phyloP scores from a whole-genome alignment of 1,284 basidiomycete genomes.

The Cronartium quercuum region DNA sequence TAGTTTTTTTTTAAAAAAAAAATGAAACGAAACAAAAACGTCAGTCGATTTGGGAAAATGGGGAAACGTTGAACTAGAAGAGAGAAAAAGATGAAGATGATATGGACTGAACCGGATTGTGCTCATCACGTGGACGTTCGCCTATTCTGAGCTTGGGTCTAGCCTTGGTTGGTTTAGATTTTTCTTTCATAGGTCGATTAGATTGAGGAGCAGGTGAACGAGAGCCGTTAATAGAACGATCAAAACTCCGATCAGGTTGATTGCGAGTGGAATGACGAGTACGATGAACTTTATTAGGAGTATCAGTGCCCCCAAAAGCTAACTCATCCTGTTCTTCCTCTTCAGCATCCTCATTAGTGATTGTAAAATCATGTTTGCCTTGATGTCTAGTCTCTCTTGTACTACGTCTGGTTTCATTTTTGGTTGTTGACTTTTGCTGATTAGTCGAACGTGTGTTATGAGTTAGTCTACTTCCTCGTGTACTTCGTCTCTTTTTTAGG shows the following conservation, averaged over 20 bases:
- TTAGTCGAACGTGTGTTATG: background rate
- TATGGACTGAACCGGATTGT: constrained; percentile 13
- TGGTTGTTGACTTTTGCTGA: background rate
- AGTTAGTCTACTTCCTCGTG: background rate
- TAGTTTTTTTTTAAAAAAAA: too few relatives aligned
- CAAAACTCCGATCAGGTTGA: background rate
- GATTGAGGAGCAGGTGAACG: background rate
- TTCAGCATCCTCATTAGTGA: background rate
- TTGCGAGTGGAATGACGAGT: background rate
- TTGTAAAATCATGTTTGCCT: constrained; percentile 22
- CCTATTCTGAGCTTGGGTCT: constrained; percentile 6
- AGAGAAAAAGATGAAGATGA: background rate
- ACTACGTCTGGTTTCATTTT: constrained; percentile 13
- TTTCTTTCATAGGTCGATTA: background rate
- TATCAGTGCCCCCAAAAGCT: background rate
- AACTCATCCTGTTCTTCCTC: background rate
- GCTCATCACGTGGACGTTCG: constrained; percentile 20
- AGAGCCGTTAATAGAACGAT: background rate
- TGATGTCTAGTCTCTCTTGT: constrained; percentile 21
- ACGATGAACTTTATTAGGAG: background rate
- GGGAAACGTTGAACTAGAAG: background rate
- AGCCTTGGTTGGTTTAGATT: constrained; percentile 3
- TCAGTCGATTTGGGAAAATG: background rate
- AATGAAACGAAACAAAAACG: background rate
- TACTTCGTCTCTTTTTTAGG: background rate